A percentile compares a stretch with the other conserved stretches of the same genome.
These are phyloP conservation scores for Citrus unshiu DNA, from an alignment of 345 rosid genomes.

Conservation along the genomic window DNA sequence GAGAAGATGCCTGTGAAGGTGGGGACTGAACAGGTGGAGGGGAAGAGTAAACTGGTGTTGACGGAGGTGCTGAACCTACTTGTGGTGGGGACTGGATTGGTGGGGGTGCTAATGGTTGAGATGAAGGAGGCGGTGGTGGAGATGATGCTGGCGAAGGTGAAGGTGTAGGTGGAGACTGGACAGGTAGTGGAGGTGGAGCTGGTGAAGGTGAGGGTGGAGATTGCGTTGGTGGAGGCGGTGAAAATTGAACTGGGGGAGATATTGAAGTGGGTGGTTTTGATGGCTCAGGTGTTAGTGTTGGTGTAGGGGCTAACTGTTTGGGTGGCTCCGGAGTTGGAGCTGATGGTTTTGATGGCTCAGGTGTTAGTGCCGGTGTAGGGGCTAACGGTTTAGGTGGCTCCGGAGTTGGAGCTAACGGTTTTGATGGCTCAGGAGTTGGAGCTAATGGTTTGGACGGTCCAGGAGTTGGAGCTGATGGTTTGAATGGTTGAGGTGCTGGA, in stretches of 20 bases:
- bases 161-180: background rate
- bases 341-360: background rate
- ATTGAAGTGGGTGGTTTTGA: background rate
- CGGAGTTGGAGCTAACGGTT: background rate
- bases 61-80: constrained; percentile 4
- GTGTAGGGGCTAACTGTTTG: background rate
- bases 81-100: constrained; percentile 20
- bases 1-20: constrained; percentile 27
- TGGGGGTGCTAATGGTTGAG: constrained; percentile 5
- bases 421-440: background rate
- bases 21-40: constrained; percentile 18
- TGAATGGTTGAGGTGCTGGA: background rate
- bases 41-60: constrained; percentile 23
- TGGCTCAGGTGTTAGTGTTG: background rate
- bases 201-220: background rate
- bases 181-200: constrained; percentile 1
- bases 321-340: constrained; percentile 1
- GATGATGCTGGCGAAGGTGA: background rate
- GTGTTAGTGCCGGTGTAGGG: background rate
- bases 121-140: background rate
- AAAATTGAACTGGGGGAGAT: background rate
- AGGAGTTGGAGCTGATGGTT: background rate
- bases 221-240: background rate
- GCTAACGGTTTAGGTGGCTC: background rate
- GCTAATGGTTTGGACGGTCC: background rate